A percentile compares a stretch with the other conserved stretches of the same genome.
Evolutionary conservation across 2,329 filamentous ascomycete genomes (phyloP).

Genomic region (Fusarium napiforme): DNA sequence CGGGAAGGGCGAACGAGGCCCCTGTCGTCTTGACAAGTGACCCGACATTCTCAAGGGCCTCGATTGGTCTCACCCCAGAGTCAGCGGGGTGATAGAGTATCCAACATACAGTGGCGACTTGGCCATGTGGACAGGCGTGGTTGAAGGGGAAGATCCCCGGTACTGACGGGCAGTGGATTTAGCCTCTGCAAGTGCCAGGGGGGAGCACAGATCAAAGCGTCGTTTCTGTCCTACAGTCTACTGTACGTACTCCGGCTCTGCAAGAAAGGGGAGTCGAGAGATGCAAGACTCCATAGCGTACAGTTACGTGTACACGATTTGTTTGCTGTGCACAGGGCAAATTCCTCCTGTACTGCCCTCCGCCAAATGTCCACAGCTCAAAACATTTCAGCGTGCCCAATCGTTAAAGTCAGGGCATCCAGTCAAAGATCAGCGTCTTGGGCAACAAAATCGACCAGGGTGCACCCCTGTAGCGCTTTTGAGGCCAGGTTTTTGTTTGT

Average conservation of each 20-base stretch:
- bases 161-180: constrained; percentile 14
- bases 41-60: constrained; percentile 19
- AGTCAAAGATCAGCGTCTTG: constrained; percentile 33
- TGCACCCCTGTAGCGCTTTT: constrained; percentile 27
- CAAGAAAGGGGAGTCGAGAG: constrained; percentile 23
- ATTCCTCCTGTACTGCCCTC: not conserved
- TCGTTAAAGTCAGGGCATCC: constrained; percentile 37
- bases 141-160: constrained; percentile 30
- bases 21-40: constrained; percentile 1
- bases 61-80: constrained; percentile 31
- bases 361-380: constrained; percentile 1
- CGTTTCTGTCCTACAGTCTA: not conserved
- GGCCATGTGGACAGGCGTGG: constrained; percentile 37
- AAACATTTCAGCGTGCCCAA: constrained; percentile 24
- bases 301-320: constrained; percentile 26
- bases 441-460: constrained; percentile 7
- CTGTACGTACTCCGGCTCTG: constrained; percentile 4
- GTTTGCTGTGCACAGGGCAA: not conserved
- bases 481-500: constrained; percentile 25
- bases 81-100: constrained; percentile 22
- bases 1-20: constrained; percentile 22
- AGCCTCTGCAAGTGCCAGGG: constrained; percentile 23
- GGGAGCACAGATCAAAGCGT: constrained; percentile 10
- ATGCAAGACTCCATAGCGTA: constrained; percentile 26
- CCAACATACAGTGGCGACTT: constrained; percentile 24